A percentile compares a stretch with the other conserved stretches of the same genome.
phyloP scores from a whole-genome alignment of 305 asterid species.

The Nicotiana rustica region DNA sequence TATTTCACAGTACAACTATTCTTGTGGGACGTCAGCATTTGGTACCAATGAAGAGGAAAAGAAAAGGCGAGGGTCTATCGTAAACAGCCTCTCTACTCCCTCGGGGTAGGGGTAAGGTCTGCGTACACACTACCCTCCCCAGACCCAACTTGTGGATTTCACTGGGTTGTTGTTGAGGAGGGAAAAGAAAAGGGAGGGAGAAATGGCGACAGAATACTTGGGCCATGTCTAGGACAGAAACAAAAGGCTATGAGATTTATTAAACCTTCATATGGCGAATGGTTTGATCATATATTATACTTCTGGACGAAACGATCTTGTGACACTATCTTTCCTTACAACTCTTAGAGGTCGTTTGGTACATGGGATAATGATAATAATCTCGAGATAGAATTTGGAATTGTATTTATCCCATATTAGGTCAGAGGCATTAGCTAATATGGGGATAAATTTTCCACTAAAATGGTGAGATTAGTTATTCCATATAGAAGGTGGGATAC shows the following conservation, averaged over 20 bases:
- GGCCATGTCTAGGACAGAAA: background rate
- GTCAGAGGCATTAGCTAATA: no score
- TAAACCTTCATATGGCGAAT: background rate
- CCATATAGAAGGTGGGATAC: no score
- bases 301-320: background rate
- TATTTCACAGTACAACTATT: background rate
- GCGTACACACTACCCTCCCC: no score
- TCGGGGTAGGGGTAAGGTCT: no score
- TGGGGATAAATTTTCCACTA: no score
- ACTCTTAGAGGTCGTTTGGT: background rate
- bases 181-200: background rate
- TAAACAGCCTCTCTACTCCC: no score
- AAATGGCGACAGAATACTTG: background rate
- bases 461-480: no score
- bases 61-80: background rate
- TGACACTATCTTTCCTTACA: background rate
- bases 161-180: no score
- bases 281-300: background rate
- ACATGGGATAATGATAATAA: no score
- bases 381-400: no score
- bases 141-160: no score
- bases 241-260: background rate
- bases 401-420: no score
- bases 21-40: background rate
- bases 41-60: background rate